A percentile compares a stretch with the other conserved stretches of the same genome.
Conservation (phyloP, 208 protist species). For the Novymonas esmeraldas region DNA sequence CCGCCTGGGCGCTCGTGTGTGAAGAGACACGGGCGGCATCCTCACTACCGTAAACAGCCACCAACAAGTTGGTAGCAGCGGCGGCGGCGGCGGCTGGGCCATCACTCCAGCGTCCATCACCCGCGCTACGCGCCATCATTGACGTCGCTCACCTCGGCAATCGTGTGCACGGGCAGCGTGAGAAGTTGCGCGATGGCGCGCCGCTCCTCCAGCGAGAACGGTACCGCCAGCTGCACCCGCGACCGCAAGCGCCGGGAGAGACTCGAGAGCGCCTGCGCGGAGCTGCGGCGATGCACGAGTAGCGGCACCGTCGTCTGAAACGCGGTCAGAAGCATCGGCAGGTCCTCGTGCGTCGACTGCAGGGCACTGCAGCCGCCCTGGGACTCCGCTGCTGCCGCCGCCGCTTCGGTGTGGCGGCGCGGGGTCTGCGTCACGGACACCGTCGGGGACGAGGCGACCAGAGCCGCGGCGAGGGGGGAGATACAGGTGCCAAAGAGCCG, state of each 20-base stretch:
- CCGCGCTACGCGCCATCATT: background rate
- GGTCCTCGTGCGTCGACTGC: conserved; percentile 7
- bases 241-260: conserved; percentile 18
- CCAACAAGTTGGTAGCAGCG: too few relatives aligned
- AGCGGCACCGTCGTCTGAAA: conserved; percentile 30
- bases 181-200: conserved; percentile 8
- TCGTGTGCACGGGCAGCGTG: conserved; percentile 4
- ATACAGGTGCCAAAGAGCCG: conserved; percentile 20
- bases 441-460: conserved; percentile 7
- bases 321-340: conserved; percentile 25
- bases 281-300: conserved; percentile 15
- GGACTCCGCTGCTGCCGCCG: background rate
- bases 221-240: conserved; percentile 5
- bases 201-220: conserved; percentile 16
- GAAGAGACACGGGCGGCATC: too few relatives aligned
- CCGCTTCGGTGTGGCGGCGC: background rate
- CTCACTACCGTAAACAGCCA: too few relatives aligned
- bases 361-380: conserved; percentile 6
- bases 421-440: background rate
- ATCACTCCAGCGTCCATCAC: too few relatives aligned
- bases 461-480: conserved; percentile 15
- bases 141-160: background rate
- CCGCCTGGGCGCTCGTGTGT: too few relatives aligned
- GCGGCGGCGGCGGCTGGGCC: too few relatives aligned
- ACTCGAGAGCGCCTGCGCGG: background rate